A percentile compares a stretch with the other conserved stretches of the same genome.
Conservation (phyloP, 768 basidiomycete genomes). For the Pilatotrama ljubarskyi region DNA sequence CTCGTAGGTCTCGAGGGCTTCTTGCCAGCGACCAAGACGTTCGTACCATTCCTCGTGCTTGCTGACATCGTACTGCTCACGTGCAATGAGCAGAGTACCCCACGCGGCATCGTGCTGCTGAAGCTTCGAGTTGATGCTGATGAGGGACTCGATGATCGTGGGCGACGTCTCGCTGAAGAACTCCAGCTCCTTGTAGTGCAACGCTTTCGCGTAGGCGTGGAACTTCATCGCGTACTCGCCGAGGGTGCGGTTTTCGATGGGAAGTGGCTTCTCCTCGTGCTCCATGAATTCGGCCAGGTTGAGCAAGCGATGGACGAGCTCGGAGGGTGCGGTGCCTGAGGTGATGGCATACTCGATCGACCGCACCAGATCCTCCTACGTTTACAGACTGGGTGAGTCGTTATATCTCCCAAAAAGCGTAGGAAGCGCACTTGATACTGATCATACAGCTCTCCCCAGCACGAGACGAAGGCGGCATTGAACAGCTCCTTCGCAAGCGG, state of each 20-base stretch:
- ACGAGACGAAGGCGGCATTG: constrained; percentile 97
- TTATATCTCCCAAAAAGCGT: background rate
- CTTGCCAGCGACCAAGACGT: constrained; percentile 93
- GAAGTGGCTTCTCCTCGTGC: constrained; percentile 93
- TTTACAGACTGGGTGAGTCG: background rate
- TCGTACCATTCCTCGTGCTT: constrained; percentile 99
- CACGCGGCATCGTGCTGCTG: constrained; percentile 98
- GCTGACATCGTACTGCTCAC: constrained; percentile 85
- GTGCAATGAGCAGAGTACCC: constrained; percentile 90
- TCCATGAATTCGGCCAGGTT: constrained; percentile 99
- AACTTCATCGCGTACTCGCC: constrained; percentile 93
- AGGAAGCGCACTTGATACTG: constrained; percentile 77
- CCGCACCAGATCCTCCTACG: constrained; percentile 89
- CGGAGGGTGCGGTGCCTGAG: constrained; percentile 74
- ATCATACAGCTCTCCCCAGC: constrained; percentile 95
- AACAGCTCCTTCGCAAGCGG: constrained; percentile 93
- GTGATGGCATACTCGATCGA: constrained; percentile 86
- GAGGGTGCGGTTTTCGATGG: constrained; percentile 89
- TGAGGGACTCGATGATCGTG: constrained; percentile 89
- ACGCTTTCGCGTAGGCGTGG: constrained; percentile 94
- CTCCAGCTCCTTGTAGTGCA: constrained; percentile 98
- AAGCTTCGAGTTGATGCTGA: constrained; percentile 93
- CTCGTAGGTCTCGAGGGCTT: constrained; percentile 85
- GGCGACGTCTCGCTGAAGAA: constrained; percentile 92
- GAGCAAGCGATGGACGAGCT: constrained; percentile 86